Conservation (phyloP, 176 grass and related monocot genomes). For the Musa itinerans region DNA sequence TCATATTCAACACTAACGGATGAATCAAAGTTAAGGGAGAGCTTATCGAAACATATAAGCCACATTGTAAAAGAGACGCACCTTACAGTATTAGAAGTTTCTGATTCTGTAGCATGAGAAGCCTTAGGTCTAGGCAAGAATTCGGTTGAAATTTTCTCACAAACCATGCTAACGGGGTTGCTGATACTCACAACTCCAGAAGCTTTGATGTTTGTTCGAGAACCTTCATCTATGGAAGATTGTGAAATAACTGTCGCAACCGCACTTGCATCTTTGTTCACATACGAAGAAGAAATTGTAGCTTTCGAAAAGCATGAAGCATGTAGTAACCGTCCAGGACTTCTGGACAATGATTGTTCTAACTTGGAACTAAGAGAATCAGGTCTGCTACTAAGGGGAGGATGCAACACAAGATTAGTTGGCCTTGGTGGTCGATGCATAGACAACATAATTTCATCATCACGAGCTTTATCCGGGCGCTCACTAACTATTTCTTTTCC, state of each 20-base stretch:
- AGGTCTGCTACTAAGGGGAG: neutral
- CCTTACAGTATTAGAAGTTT: neutral
- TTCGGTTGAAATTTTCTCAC: neutral
- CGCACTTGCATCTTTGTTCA: conserved; percentile 3
- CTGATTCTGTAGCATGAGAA: neutral
- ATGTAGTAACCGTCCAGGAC: conserved; percentile 1
- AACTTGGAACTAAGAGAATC: neutral
- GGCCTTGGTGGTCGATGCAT: conserved; percentile 2
- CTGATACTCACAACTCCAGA: conserved; percentile 1
- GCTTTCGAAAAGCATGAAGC: neutral
- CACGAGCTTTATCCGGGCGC: neutral
- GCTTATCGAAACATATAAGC: neutral
- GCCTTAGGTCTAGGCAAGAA: neutral
- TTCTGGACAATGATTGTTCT: neutral
- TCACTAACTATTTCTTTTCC: conserved; percentile 9
- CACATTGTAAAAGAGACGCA: neutral
- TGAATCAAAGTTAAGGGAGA: neutral
- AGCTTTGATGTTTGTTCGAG: conserved; percentile 18
- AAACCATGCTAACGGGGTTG: neutral
- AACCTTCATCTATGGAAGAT: conserved; percentile 17
- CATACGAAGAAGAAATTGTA: conserved; percentile 11
- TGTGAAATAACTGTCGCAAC: conserved; percentile 12
- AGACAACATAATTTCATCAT: conserved; percentile 6
- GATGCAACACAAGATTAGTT: neutral
- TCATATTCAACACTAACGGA: neutral